phyloP scores from a whole-genome alignment of 176 grass and related monocot genomes.

The Metroxylon sagu region DNA sequence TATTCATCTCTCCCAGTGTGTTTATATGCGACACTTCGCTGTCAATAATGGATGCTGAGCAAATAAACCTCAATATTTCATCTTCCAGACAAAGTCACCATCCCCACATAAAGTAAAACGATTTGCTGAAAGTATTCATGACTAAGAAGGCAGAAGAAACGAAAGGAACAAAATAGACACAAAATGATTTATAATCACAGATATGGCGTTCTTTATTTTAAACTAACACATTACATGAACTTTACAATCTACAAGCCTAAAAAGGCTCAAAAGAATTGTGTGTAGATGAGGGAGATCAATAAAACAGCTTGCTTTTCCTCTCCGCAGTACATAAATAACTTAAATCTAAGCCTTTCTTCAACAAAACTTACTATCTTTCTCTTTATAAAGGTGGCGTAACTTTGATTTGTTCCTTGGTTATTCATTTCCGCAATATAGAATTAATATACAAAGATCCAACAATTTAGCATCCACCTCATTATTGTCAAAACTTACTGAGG shows the following conservation, averaged over 20 bases:
- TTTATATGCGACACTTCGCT: too few species aligned
- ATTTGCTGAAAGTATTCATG: too few species aligned
- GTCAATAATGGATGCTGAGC: too few species aligned
- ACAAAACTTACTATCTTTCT: constrained; percentile 2
- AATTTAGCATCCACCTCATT: constrained; percentile 14
- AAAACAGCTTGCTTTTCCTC: background rate
- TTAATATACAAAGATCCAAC: background rate
- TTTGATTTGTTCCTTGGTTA: background rate
- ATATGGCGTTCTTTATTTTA: constrained; percentile 34
- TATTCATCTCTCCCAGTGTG: too few species aligned
- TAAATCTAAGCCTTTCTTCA: constrained; percentile 16
- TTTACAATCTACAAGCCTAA: constrained; percentile 33
- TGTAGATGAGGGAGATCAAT: constrained; percentile 23
- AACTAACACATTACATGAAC: constrained; percentile 30
- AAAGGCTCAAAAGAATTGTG: constrained; percentile 26
- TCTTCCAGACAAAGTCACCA: too few species aligned
- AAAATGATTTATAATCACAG: constrained; percentile 5
- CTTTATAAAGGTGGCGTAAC: too few species aligned
- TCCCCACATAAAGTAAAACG: too few species aligned
- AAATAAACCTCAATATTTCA: too few species aligned
- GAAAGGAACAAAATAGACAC: constrained; percentile 5
- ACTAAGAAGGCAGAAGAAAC: background rate
- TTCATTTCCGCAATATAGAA: background rate
- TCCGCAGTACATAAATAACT: background rate
- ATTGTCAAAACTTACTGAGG: constrained; percentile 22